Base-by-base conservation (phyloP, 2,329 filamentous ascomycete species). In the Knufia petricola region DNA sequence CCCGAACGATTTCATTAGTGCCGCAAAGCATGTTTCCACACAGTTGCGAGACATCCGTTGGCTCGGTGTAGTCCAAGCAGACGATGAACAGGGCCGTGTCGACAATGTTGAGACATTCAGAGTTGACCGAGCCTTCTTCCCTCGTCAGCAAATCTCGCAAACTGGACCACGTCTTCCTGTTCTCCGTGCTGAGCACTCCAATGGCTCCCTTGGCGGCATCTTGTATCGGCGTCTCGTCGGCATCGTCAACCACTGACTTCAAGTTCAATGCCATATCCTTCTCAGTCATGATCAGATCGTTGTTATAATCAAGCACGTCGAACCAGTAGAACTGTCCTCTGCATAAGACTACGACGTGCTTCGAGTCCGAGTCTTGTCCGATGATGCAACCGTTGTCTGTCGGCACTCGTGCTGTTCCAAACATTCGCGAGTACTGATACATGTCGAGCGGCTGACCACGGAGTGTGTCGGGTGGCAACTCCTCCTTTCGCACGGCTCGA, bases 321-420 rank as follows among this genome's bases (percentile, higher is more conserved):
- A 98, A 98, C 90, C 90, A 96, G 68, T 98, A 98, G 61, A 96
- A 89, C 58, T 98, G 92, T 1, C 92, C 92, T 55, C 90, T 86
- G 62, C 87, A 94, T 68, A 96, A 76, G 37, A 96, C 87, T 8
- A 95, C 85, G 31, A 98, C 74, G 64, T 98, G 92, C 68, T 88
- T 94, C 2, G 90, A 87, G n/a, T 82, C 79, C 0, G 88, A 85
- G 60, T 96, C 89, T 63, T 96, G 89, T 55, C 89, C 88, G 60
- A 98, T 96, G 58, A 95, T 85, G 64, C 92, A 98, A 3, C 92
- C 92, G 62, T 92, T 83, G 24, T 94, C 87, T 0, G 90, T 96
- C 0, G 92, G 92, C 7, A 98, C 86, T 56, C 92, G 81, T 39
- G 92, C 89, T 1, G 92, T 96, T 45, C 92, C 92, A 60, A 98